Percentiles rank a stretch among this genome's conserved stretches.
Evolutionary conservation across 495 filamentous ascomycete species (phyloP).

Genomic region (Recurvomyces mirabilis): DNA sequence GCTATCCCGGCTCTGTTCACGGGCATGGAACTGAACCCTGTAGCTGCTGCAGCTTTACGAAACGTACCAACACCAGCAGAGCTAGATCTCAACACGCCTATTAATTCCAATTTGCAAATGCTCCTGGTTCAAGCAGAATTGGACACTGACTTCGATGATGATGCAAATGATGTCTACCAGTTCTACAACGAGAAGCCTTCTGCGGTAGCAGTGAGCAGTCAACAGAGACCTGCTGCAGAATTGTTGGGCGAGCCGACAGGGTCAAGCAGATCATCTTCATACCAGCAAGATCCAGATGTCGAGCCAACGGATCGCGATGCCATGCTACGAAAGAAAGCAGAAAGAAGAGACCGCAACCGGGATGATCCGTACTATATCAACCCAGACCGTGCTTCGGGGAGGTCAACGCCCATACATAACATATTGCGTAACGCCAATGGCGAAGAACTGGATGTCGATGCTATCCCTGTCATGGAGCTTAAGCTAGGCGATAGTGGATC

Average conservation of each 20-base stretch:
- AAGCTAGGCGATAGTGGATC: constrained; percentile 45
- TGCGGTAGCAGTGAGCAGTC: not conserved
- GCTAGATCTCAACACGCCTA: constrained; percentile 64
- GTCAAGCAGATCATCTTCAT: constrained; percentile 36
- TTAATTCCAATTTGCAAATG: constrained; percentile 58
- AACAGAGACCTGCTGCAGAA: constrained; percentile 35
- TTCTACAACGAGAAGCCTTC: constrained; percentile 56
- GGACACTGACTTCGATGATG: constrained; percentile 37
- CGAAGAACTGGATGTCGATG: constrained; percentile 73
- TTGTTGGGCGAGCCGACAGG: constrained; percentile 33
- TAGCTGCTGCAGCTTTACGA: constrained; percentile 67
- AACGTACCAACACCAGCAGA: constrained; percentile 72
- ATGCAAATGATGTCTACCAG: constrained; percentile 52
- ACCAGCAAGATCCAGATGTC: constrained; percentile 48
- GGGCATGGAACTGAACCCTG: constrained; percentile 82
- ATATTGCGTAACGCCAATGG: constrained; percentile 57
- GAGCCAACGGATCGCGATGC: constrained; percentile 53
- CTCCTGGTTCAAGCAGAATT: constrained; percentile 52
- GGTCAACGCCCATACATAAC: constrained; percentile 54
- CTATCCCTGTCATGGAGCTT: constrained; percentile 89
- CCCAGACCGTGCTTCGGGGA: constrained; percentile 39
- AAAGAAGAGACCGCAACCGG: constrained; percentile 65
- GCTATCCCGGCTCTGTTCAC: constrained; percentile 78
- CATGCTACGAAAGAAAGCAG: constrained; percentile 49
- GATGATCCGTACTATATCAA: constrained; percentile 95